Evolutionary conservation across 495 filamentous ascomycete genomes (phyloP), one percentile per base, ranked within the genome.

Genomic region (Penicillium angulare): DNA sequence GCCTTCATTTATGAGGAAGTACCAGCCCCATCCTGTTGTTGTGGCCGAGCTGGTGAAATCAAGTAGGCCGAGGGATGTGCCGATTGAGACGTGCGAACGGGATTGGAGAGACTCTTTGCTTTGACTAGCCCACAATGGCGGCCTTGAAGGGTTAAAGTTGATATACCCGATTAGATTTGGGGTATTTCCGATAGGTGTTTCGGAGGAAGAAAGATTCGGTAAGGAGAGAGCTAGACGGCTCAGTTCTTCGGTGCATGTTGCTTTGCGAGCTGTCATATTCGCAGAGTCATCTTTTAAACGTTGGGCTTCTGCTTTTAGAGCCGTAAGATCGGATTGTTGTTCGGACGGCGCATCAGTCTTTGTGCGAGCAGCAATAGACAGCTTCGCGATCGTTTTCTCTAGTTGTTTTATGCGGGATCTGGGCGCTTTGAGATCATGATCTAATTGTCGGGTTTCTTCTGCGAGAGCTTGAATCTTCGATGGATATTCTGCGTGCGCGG

Each of bases 21-120:
- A 98, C 90, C 91, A 98, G 0, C 93, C 93, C 92, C 92, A 97
- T 13, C 93, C 93, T 27, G 84, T 88, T 16, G 88, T 84, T 7
- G 80, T 85, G 16, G 83, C 85, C 3, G 91, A 89, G 44, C 76
- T 81, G 9, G 84, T 75, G 60, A 98, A 97, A 69, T 98, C 95
- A 40, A 98, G 72, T 1, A 97, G 73, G 17, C 83, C 79, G 0
- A 98, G 79, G 54, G 87, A 80, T 1, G 80, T 74, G 20, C 95
- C 95, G 53, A 98, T 88, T 52, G 92, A 79, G 6, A 90, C 86
- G 65, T 98, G 93, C 0, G 87, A 89, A 18, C 74, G 74, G 20
- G 62, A 47, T 17, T 60, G 55, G 57, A 60, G 31, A 53, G 64
- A 75, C 74, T 77, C 68, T 79, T 42, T 77, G 60, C 35, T 69